Conservation (phyloP, 2,329 filamentous ascomycete genomes). For the Fusarium multiceps region DNA sequence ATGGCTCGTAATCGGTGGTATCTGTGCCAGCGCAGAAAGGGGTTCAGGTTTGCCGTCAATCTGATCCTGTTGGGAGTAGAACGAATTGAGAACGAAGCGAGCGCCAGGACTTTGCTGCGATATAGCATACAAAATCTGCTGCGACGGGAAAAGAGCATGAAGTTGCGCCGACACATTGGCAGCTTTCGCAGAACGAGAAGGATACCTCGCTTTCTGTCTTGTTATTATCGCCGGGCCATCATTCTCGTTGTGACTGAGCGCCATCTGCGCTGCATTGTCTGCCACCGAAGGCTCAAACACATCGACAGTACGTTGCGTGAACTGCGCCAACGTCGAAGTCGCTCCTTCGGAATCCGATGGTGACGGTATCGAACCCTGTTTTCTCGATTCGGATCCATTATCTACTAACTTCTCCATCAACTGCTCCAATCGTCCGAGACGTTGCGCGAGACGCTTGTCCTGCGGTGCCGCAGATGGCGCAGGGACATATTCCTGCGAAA, state of each 20-base stretch:
- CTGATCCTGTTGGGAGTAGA: conserved; percentile 47
- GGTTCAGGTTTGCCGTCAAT: conserved; percentile 49
- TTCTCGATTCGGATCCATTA: conserved; percentile 25
- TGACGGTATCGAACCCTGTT: conserved; percentile 27
- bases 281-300: conserved; percentile 37
- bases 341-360: conserved; percentile 27
- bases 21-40: conserved; percentile 41
- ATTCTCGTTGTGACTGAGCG: conserved; percentile 14
- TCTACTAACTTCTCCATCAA: conserved; percentile 60
- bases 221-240: not conserved
- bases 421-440: conserved; percentile 59
- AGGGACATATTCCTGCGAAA: conserved; percentile 60
- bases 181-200: conserved; percentile 24
- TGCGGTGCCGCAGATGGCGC: conserved; percentile 47
- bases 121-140: conserved; percentile 37
- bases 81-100: conserved; percentile 44
- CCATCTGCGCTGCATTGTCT: conserved; percentile 36
- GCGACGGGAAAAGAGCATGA: conserved; percentile 40
- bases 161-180: conserved; percentile 30
- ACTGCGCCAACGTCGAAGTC: conserved; percentile 1
- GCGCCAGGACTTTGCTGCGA: conserved; percentile 42
- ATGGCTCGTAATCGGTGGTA: conserved; percentile 57
- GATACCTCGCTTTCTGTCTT: not conserved
- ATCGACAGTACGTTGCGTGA: conserved; percentile 44
- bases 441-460: conserved; percentile 56